Conservation (phyloP, 768 basidiomycete species). For the Hygrocybe punicea region DNA sequence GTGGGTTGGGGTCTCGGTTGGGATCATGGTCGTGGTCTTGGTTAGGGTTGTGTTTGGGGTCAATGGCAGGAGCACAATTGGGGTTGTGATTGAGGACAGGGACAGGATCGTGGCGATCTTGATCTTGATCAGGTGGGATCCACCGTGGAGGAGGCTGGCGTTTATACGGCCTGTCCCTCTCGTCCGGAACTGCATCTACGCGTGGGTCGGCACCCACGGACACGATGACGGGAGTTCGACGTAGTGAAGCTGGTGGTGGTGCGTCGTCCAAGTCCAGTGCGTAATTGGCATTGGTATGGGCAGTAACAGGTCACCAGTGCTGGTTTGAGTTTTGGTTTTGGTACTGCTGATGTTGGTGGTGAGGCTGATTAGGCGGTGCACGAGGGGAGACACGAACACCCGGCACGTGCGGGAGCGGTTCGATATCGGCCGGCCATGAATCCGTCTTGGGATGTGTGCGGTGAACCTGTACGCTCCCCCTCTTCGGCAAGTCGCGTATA, state of each 20-base stretch:
- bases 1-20: not conserved
- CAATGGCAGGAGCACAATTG: conserved; percentile 1
- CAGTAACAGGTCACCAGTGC: not conserved
- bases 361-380: not conserved
- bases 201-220: not conserved
- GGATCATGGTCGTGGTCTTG: not conserved
- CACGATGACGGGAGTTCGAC: conserved; percentile 11
- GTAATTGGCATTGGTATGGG: conserved; percentile 13
- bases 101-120: not conserved
- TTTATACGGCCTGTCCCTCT: conserved; percentile 3
- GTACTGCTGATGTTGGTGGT: not conserved
- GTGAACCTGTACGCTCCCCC: conserved; percentile 2
- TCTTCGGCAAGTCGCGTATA: conserved; percentile 43
- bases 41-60: not conserved
- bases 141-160: conserved; percentile 8
- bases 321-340: too few species aligned
- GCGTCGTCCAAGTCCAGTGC: conserved; percentile 14
- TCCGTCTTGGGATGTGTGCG: not conserved
- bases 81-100: conserved; percentile 1
- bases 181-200: not conserved
- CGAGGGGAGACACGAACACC: not conserved
- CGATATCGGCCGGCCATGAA: not conserved
- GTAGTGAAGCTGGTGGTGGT: conserved; percentile 15
- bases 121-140: too few species aligned
- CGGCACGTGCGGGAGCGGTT: not conserved